Conservation (phyloP, 2,329 filamentous ascomycete genomes). For the Sporothrix mexicana region DNA sequence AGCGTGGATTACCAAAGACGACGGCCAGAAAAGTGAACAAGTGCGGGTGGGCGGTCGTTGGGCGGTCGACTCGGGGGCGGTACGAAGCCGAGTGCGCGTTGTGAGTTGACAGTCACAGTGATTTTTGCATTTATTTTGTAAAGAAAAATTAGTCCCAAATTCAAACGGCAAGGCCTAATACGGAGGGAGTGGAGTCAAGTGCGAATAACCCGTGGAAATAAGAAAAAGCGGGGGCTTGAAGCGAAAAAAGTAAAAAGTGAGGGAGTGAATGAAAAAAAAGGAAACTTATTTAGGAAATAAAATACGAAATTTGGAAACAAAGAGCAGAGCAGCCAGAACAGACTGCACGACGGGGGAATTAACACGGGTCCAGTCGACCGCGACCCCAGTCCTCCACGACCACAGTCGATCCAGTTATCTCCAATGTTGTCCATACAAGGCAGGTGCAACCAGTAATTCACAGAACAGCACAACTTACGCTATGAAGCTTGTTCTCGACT, state of each 20-base stretch:
- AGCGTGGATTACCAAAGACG: neutral
- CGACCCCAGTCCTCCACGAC: too few relatives aligned
- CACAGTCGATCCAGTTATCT: neutral
- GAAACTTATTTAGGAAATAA: slow-evolving; percentile 6
- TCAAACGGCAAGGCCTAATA: neutral
- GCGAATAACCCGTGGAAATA: slow-evolving; percentile 25
- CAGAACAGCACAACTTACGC: too few relatives aligned
- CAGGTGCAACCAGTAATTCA: neutral
- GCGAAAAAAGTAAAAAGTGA: neutral
- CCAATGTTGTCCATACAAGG: neutral
- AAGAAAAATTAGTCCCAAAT: neutral
- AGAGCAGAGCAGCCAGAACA: neutral
- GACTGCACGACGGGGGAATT: neutral
- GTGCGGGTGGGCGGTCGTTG: neutral
- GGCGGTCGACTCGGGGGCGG: neutral
- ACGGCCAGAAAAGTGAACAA: neutral
- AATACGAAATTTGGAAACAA: slow-evolving; percentile 12
- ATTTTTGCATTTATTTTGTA: too few relatives aligned
- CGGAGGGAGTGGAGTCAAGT: neutral
- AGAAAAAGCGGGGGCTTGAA: neutral
- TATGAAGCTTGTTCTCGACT: too few relatives aligned
- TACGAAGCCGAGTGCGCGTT: neutral
- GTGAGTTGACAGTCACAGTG: neutral
- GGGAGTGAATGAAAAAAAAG: neutral
- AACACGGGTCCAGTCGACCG: neutral